Percentiles rank a stretch among this genome's conserved stretches.
Evolutionary conservation across 2,329 filamentous ascomycete species (phyloP).

Genomic region (Lasiodiplodia sp.): DNA sequence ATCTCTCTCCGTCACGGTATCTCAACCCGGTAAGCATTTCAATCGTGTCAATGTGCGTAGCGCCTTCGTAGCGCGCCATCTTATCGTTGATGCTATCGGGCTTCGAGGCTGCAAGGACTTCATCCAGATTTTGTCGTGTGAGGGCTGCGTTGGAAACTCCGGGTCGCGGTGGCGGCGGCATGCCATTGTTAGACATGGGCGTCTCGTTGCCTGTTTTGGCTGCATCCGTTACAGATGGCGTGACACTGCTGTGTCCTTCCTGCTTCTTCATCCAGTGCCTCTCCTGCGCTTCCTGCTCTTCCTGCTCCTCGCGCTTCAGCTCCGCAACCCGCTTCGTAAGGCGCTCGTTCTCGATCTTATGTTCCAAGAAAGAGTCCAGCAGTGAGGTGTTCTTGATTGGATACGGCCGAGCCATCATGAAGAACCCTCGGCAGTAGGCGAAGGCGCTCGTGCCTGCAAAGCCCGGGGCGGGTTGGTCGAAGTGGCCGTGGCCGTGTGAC

Average conservation of each 20-base stretch:
- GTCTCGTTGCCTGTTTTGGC: slow-evolving; percentile 44
- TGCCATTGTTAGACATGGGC: slow-evolving; percentile 55
- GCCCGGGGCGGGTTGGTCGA: slow-evolving; percentile 71
- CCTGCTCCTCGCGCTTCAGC: slow-evolving; percentile 82
- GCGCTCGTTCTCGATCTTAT: slow-evolving; percentile 95
- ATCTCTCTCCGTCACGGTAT: slow-evolving; percentile 88
- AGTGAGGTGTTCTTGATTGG: slow-evolving; percentile 85
- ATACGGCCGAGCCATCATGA: slow-evolving; percentile 91
- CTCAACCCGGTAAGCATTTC: slow-evolving; percentile 90
- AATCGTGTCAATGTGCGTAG: slow-evolving; percentile 80
- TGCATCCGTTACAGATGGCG: slow-evolving; percentile 47
- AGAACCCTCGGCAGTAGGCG: slow-evolving; percentile 84
- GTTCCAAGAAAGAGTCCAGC: slow-evolving; percentile 91
- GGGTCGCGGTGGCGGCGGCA: slow-evolving; percentile 72
- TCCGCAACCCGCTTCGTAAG: slow-evolving; percentile 84
- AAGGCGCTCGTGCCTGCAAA: slow-evolving; percentile 61
- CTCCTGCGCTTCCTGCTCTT: slow-evolving; percentile 74
- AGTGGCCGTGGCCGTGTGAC: slow-evolving; percentile 89
- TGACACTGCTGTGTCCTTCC: slow-evolving; percentile 63
- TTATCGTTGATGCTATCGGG: slow-evolving; percentile 83
- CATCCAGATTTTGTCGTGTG: slow-evolving; percentile 81
- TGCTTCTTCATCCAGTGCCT: slow-evolving; percentile 65
- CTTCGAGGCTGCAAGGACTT: slow-evolving; percentile 68
- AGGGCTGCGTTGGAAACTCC: slow-evolving; percentile 70
- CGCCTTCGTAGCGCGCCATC: slow-evolving; percentile 80